Percentiles rank a stretch among this genome's conserved stretches.
phyloP scores from a whole-genome alignment of 1,284 basidiomycete genomes.

The Exsudoporus floridanus region DNA sequence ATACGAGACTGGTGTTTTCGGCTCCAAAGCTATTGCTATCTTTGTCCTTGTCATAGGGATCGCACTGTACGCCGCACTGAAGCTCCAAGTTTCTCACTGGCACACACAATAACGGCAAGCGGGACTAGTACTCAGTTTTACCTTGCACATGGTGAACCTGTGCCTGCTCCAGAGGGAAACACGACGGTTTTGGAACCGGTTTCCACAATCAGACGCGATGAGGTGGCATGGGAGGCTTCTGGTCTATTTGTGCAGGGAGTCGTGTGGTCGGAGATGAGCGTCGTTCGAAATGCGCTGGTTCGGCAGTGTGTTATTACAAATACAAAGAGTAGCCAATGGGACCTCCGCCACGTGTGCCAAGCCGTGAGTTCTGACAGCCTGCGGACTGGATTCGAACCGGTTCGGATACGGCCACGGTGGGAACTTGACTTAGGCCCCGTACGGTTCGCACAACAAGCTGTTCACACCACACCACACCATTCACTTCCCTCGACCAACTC shows the following conservation, averaged over 20 bases:
- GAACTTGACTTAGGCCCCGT: slow-evolving; percentile 12
- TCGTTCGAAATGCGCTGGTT: slow-evolving; percentile 1
- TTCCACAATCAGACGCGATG: slow-evolving; percentile 3
- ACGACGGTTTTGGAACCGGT: slow-evolving; percentile 3
- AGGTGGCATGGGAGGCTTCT: slow-evolving; percentile 11
- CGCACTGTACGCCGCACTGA: slow-evolving; percentile 42
- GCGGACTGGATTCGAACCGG: slow-evolving; percentile 16
- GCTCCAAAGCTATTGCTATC: slow-evolving; percentile 43
- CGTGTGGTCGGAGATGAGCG: slow-evolving; percentile 16
- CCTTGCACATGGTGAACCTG: background rate
- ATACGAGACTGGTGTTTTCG: slow-evolving; percentile 57
- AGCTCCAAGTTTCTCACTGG: slow-evolving; percentile 8
- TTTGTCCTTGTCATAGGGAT: slow-evolving; percentile 39
- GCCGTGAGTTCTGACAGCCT: background rate
- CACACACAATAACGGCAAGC: background rate
- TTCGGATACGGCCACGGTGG: slow-evolving; percentile 27
- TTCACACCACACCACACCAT: slow-evolving; percentile 26
- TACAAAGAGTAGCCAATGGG: background rate
- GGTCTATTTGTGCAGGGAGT: background rate
- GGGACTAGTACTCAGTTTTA: background rate
- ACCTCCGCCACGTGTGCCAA: no score
- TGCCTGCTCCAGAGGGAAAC: background rate
- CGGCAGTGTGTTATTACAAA: background rate
- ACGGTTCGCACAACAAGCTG: slow-evolving; percentile 17
- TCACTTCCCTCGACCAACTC: slow-evolving; percentile 3